phyloP scores from a whole-genome alignment of 805 yeast genomes.

The Lipomyces orientalis region DNA sequence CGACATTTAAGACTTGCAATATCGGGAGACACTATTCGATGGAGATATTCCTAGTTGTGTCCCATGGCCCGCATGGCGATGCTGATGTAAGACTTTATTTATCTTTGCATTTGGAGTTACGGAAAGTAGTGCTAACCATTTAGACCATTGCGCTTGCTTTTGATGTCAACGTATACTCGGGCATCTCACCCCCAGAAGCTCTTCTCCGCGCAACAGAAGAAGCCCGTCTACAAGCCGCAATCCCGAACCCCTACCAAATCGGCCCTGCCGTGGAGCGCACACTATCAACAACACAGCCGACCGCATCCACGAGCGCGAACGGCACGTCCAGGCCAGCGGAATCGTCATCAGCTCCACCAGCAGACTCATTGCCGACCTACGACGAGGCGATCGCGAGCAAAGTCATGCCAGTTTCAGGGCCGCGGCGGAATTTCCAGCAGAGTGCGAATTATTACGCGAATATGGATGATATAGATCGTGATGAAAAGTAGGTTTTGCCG shows the following conservation, averaged over 20 bases:
- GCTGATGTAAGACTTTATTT: constrained; percentile 37
- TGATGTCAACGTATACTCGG: constrained; percentile 31
- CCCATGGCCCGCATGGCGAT: constrained; percentile 48
- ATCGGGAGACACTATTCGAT: constrained; percentile 54
- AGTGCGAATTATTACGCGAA: constrained; percentile 23
- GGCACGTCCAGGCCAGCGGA: constrained; percentile 4
- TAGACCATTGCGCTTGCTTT: constrained; percentile 20
- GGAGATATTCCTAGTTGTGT: constrained; percentile 46
- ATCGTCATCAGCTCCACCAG: constrained; percentile 2
- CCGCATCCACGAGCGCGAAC: neutral
- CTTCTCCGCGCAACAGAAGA: constrained; percentile 19
- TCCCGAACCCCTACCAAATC: constrained; percentile 8
- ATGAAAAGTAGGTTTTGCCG: constrained; percentile 8
- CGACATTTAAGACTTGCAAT: constrained; percentile 63
- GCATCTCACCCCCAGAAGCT: constrained; percentile 31
- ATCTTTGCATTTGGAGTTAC: neutral
- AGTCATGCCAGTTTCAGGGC: constrained; percentile 26
- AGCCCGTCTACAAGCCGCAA: neutral
- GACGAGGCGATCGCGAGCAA: constrained; percentile 26
- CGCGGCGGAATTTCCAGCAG: constrained; percentile 28
- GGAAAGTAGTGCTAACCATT: neutral
- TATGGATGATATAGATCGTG: constrained; percentile 28
- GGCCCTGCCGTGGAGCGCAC: neutral
- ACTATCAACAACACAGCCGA: neutral
- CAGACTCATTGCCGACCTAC: constrained; percentile 30